Evolutionary conservation across 768 basidiomycete genomes (phyloP).

Genomic region (Coprinellus micaceus): DNA sequence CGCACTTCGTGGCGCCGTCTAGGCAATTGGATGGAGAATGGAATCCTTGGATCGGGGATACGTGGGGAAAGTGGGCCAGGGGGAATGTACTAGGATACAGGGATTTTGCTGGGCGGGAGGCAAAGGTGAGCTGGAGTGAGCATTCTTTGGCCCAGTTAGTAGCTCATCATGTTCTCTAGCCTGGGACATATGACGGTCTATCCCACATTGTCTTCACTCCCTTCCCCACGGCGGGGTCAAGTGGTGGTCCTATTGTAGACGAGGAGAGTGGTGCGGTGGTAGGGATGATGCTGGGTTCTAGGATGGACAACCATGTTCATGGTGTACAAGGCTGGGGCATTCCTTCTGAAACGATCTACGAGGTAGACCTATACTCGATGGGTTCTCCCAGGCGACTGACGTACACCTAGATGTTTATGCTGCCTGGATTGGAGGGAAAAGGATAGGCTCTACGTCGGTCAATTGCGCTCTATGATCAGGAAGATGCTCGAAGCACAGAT

Average conservation of each 20-base stretch:
- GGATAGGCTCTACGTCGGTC: conserved; percentile 15
- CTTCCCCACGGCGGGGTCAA: conserved; percentile 59
- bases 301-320: conserved; percentile 53
- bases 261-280: conserved; percentile 59
- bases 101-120: conserved; percentile 55
- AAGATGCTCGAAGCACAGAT: too few relatives aligned
- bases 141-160: background rate
- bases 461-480: too few relatives aligned
- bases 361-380: conserved; percentile 44
- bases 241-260: conserved; percentile 67
- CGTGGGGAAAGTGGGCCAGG: conserved; percentile 50
- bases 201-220: conserved; percentile 53
- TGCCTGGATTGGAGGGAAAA: conserved; percentile 43
- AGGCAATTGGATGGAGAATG: conserved; percentile 38
- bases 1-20: conserved; percentile 50
- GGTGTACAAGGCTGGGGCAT: conserved; percentile 60
- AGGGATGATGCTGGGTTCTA: conserved; percentile 58
- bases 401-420: conserved; percentile 54
- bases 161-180: conserved; percentile 28
- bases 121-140: conserved; percentile 36
- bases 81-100: conserved; percentile 55
- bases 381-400: too few relatives aligned
- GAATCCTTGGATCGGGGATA: conserved; percentile 50
- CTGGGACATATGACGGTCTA: conserved; percentile 67
- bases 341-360: conserved; percentile 59